Evolutionary conservation across 257 asterid species (phyloP).

Genomic region (Plantago major): DNA sequence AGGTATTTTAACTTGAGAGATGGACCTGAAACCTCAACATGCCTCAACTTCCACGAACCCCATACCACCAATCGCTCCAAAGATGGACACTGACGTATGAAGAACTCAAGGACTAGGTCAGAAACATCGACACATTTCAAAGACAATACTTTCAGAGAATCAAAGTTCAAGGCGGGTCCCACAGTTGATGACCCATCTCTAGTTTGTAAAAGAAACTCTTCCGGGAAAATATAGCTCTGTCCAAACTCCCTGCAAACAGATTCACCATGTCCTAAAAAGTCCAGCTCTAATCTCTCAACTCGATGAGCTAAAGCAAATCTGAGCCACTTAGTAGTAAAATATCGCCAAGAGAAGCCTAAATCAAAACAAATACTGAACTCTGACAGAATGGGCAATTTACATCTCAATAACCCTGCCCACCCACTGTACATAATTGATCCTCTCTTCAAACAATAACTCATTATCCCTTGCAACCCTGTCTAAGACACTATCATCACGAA

Average conservation of each 20-base stretch:
- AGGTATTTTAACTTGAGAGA: slow-evolving; percentile 1
- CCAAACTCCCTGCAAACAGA: background rate
- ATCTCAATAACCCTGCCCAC: background rate
- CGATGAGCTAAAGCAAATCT: slow-evolving; percentile 1
- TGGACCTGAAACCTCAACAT: slow-evolving; percentile 6
- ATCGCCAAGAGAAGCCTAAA: background rate
- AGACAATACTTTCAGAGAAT: slow-evolving; percentile 1
- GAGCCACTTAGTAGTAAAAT: background rate
- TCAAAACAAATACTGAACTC: slow-evolving; percentile 5
- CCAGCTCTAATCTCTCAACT: background rate
- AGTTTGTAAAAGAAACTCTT: background rate
- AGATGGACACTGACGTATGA: slow-evolving; percentile 1
- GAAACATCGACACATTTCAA: slow-evolving; percentile 2
- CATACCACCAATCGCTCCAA: slow-evolving; percentile 1
- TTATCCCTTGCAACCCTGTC: background rate
- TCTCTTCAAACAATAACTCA: background rate
- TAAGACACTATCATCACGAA: background rate
- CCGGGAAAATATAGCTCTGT: background rate
- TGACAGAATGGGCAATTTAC: background rate
- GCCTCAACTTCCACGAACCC: background rate
- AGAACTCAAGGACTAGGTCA: background rate
- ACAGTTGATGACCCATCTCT: background rate
- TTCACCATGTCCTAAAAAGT: background rate
- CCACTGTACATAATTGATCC: background rate
- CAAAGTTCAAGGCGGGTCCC: background rate